Evolutionary conservation across 1,284 basidiomycete species (phyloP).

Genomic region (Irpex lacteus): DNA sequence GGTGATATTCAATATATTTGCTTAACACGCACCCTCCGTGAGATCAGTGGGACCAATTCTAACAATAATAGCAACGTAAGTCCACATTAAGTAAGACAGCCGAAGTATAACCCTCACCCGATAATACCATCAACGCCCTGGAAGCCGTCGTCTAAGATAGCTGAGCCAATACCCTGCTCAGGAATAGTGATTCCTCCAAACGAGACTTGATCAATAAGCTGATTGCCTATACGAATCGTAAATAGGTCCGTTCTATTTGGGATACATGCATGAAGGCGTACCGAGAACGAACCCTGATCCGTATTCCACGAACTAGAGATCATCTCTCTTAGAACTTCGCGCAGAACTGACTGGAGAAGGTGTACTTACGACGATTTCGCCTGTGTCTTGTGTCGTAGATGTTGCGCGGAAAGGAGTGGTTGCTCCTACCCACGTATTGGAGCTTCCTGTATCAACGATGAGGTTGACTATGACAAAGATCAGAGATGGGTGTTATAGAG

Average conservation of each 20-base stretch:
- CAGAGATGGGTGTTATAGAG: not conserved
- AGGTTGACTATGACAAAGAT: constrained; percentile 17
- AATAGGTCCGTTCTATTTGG: too few relatives aligned
- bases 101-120: constrained; percentile 22
- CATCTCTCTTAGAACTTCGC: not conserved
- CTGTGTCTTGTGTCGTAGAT: not conserved
- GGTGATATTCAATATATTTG: too few relatives aligned
- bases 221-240: constrained; percentile 15
- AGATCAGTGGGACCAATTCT: constrained; percentile 49
- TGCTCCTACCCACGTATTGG: constrained; percentile 65
- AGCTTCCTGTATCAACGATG: constrained; percentile 33
- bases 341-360: not conserved
- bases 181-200: constrained; percentile 14
- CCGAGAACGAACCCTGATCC: constrained; percentile 23
- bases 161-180: constrained; percentile 53
- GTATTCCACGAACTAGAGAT: constrained; percentile 19
- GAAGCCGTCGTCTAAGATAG: constrained; percentile 34
- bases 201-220: constrained; percentile 22
- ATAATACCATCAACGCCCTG: constrained; percentile 49
- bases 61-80: too few relatives aligned
- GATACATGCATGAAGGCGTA: not conserved
- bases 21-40: constrained; percentile 30
- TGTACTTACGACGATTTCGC: not conserved
- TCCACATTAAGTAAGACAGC: not conserved
- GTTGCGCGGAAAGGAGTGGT: constrained; percentile 22